These are phyloP conservation scores for Yamadazyma pseudoaaseri DNA, from an alignment of 1,139 yeast genomes.

Conservation along the genomic window DNA sequence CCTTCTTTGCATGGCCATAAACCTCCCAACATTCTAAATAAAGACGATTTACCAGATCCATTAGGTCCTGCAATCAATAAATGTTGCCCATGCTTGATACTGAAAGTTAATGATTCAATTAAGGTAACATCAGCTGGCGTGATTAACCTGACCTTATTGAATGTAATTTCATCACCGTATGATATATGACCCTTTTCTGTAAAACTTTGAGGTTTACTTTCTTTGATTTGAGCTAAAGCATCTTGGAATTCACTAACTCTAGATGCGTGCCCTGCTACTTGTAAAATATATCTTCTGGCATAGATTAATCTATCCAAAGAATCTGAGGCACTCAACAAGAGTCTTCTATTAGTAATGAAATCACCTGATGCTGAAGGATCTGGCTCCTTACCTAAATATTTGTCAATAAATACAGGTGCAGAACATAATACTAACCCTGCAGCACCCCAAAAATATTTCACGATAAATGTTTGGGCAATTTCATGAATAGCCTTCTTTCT, in stretches of 20 bases:
- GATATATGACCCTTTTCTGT: conserved; percentile 30
- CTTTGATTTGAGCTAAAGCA: conserved; percentile 54
- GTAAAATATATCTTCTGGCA: conserved; percentile 80
- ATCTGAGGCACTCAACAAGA: conserved; percentile 81
- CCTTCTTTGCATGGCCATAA: conserved; percentile 84
- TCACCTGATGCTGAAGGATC: conserved; percentile 65
- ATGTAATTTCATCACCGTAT: conserved; percentile 61
- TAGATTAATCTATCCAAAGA: conserved; percentile 87
- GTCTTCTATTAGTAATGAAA: conserved; percentile 87
- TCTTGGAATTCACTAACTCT: conserved; percentile 73
- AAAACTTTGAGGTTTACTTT: conserved; percentile 12
- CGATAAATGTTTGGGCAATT: conserved; percentile 78
- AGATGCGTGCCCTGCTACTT: conserved; percentile 79
- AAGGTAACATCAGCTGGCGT: conserved; percentile 84
- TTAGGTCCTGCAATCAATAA: conserved; percentile 91
- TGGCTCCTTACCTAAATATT: conserved; percentile 48
- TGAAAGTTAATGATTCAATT: conserved; percentile 64
- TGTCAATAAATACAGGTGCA: conserved; percentile 79
- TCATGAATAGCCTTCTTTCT: conserved; percentile 75
- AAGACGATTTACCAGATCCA: conserved; percentile 92
- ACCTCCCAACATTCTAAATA: conserved; percentile 88
- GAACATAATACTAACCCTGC: conserved; percentile 87
- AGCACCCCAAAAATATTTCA: conserved; percentile 95
- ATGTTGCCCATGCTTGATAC: conserved; percentile 79
- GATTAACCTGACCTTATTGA: conserved; percentile 70